Evolutionary conservation across 2,329 filamentous ascomycete genomes (phyloP).

Genomic region (Hymenoscyphus scutula): DNA sequence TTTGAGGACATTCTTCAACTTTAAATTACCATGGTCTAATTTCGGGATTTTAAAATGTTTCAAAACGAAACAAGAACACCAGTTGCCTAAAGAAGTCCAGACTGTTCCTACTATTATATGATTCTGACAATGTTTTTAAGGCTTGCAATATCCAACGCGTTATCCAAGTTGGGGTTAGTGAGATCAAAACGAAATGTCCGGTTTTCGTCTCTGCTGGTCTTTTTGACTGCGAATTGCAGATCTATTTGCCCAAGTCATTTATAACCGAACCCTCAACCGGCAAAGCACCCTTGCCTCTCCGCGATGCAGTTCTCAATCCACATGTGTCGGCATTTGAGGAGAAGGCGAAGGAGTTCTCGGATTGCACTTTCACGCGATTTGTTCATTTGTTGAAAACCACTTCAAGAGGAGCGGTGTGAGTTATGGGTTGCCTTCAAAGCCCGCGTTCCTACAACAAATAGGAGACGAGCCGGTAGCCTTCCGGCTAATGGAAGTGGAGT

Average conservation of each 20-base stretch:
- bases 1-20: too few relatives aligned
- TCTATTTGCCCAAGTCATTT: not conserved
- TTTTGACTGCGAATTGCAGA: not conserved
- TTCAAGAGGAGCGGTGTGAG: slow-evolving; percentile 2
- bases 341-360: not conserved
- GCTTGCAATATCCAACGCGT: not conserved
- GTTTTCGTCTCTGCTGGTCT: not conserved
- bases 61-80: not conserved
- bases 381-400: not conserved
- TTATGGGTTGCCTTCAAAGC: not conserved
- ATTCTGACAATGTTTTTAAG: not conserved
- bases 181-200: not conserved
- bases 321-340: not conserved
- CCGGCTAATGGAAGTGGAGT: not conserved
- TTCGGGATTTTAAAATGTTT: not conserved
- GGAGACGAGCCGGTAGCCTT: not conserved
- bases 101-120: not conserved
- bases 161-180: not conserved
- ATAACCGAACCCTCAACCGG: not conserved
- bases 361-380: not conserved
- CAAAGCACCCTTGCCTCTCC: not conserved
- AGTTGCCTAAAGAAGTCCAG: not conserved
- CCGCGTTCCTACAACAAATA: slow-evolving; percentile 1
- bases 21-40: too few relatives aligned
- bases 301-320: not conserved